These are phyloP conservation scores for Neurospora sp. DNA, from an alignment of 495 filamentous ascomycete genomes.

Conservation along the genomic window DNA sequence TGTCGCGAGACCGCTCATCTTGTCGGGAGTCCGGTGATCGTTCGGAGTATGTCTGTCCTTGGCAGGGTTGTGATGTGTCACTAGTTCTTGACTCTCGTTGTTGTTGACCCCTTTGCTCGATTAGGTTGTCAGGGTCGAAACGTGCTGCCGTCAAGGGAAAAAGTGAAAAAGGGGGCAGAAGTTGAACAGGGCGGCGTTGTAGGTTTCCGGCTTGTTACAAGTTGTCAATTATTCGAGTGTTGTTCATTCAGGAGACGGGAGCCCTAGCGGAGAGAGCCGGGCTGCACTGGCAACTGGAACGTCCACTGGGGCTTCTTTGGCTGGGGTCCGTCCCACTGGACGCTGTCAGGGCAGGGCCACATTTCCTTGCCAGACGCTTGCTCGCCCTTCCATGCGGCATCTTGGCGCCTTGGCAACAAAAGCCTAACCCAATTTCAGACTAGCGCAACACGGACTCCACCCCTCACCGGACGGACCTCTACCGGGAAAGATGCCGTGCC, in stretches of 20 bases:
- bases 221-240: constrained; percentile 7
- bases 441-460: constrained; percentile 3
- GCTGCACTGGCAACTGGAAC: background rate
- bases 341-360: constrained; percentile 9
- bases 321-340: background rate
- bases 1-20: constrained; percentile 71
- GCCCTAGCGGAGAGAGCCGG: background rate
- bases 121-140: background rate
- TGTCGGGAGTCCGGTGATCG: constrained; percentile 17
- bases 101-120: background rate
- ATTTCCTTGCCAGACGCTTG: constrained; percentile 6
- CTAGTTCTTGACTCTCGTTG: background rate
- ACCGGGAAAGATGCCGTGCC: constrained; percentile 18
- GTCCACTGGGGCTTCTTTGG: background rate
- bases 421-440: constrained; percentile 6
- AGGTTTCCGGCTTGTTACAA: background rate
- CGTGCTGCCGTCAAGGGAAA: background rate
- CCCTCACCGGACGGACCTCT: background rate
- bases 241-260: constrained; percentile 16
- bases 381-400: constrained; percentile 21
- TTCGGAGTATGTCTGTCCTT: background rate
- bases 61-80: background rate
- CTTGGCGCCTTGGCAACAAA: constrained; percentile 5
- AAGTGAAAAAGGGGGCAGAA: background rate
- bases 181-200: background rate